Conservation (phyloP, 1,284 basidiomycete species). For the Puccinia novopanici region DNA sequence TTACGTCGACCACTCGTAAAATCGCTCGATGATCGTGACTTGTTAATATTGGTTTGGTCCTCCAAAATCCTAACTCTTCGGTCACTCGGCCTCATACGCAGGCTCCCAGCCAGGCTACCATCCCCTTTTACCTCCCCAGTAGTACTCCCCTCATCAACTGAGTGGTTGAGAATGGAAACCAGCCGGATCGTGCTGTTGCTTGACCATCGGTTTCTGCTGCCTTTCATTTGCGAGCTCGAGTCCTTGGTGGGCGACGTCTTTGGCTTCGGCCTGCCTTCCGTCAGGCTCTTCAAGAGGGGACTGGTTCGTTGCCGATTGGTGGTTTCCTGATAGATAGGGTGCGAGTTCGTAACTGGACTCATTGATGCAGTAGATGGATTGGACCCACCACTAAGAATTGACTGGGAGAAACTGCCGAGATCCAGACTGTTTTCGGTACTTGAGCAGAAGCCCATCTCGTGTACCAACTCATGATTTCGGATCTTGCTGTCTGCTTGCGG, state of each 20-base stretch:
- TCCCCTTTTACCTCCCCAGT: not conserved
- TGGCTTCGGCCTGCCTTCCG: constrained; percentile 8
- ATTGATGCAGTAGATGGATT: constrained; percentile 21
- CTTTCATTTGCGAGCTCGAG: not conserved
- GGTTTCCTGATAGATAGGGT: constrained; percentile 15
- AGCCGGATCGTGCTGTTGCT: constrained; percentile 24
- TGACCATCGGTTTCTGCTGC: constrained; percentile 16
- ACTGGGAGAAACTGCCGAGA: not conserved
- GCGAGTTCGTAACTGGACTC: constrained; percentile 23
- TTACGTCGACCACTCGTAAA: not conserved
- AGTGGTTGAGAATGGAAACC: constrained; percentile 24
- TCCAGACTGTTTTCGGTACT: constrained; percentile 30
- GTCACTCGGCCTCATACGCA: not conserved
- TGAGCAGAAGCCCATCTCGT: constrained; percentile 35
- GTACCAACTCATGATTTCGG: constrained; percentile 25
- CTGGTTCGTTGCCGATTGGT: not conserved
- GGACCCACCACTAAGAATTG: constrained; percentile 20
- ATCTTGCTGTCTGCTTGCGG: not conserved
- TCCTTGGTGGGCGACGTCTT: constrained; percentile 6
- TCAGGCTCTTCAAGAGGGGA: constrained; percentile 26
- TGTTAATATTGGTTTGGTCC: not conserved
- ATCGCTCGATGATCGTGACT: not conserved
- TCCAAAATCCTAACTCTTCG: constrained; percentile 26
- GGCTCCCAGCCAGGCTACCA: not conserved
- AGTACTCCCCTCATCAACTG: not conserved